Percentiles rank a stretch among this genome's conserved stretches.
These are phyloP conservation scores for Ogataea chonburiensis DNA, from an alignment of 805 yeast genomes.

Conservation along the genomic window DNA sequence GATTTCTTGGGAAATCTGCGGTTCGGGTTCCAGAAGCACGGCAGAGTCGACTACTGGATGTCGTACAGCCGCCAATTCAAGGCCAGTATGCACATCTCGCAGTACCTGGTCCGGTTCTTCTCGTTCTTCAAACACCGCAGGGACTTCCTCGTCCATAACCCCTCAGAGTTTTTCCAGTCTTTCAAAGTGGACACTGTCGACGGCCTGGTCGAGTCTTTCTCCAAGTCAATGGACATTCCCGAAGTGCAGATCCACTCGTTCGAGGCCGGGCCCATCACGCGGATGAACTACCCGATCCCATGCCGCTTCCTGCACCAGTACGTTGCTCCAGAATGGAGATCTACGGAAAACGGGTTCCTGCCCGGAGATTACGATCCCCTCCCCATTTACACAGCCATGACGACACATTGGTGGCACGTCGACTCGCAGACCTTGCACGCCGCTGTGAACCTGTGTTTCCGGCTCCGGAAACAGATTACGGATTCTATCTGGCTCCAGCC, in stretches of 20 bases:
- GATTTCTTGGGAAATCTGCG: conserved; percentile 22
- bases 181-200: too few species aligned
- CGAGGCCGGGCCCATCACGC: neutral
- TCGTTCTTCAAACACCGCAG: conserved; percentile 20
- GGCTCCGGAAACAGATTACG: conserved; percentile 5
- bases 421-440: neutral
- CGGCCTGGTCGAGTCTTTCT: neutral
- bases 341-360: neutral
- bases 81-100: conserved; percentile 4
- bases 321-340: neutral
- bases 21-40: conserved; percentile 14
- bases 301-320: neutral
- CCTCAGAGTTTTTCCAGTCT: too few species aligned
- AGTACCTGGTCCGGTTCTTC: conserved; percentile 18
- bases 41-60: conserved; percentile 9
- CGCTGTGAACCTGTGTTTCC: conserved; percentile 1
- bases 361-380: conserved; percentile 2
- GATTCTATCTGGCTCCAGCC: too few species aligned
- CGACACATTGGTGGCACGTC: neutral
- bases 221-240: neutral
- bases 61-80: neutral
- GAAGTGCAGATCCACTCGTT: neutral
- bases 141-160: conserved; percentile 8
- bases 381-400: neutral
- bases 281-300: neutral